These are phyloP conservation scores for Triticum turgidum DNA, from an alignment of 176 grass and related monocot species.

Conservation along the genomic window DNA sequence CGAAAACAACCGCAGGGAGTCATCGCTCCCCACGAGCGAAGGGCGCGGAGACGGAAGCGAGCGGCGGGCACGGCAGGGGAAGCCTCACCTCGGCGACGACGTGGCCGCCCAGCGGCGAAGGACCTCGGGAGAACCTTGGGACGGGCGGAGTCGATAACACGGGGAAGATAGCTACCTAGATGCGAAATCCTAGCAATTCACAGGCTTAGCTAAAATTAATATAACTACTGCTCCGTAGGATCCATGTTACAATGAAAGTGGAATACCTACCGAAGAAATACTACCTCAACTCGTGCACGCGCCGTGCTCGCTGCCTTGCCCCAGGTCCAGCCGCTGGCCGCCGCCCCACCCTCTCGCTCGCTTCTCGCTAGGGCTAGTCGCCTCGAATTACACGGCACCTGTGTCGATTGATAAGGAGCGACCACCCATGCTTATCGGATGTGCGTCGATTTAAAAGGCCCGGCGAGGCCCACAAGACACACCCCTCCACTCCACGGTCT, in stretches of 20 bases:
- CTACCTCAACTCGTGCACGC: background rate
- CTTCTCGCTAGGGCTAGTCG: slow-evolving; percentile 7
- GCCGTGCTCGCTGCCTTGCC: background rate
- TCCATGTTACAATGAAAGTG: background rate
- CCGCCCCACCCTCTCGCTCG: background rate
- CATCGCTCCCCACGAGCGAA: background rate
- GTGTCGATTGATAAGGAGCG: background rate
- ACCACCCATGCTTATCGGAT: background rate
- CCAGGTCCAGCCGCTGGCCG: background rate
- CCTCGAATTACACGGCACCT: slow-evolving; percentile 13
- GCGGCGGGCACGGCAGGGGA: background rate
- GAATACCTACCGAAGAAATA: background rate
- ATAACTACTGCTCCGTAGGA: background rate
- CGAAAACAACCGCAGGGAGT: background rate
- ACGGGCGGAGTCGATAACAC: background rate
- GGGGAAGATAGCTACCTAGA: background rate
- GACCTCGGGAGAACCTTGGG: background rate
- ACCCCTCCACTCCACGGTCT: background rate
- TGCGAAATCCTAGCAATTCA: slow-evolving; percentile 21
- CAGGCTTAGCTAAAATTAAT: background rate
- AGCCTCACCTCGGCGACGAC: slow-evolving; percentile 14
- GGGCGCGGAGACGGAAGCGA: background rate
- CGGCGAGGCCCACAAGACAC: background rate
- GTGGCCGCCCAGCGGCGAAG: background rate
- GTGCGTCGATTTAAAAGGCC: background rate